Conservation (phyloP, 257 asterid genomes). For the Forsythia viridissima region DNA sequence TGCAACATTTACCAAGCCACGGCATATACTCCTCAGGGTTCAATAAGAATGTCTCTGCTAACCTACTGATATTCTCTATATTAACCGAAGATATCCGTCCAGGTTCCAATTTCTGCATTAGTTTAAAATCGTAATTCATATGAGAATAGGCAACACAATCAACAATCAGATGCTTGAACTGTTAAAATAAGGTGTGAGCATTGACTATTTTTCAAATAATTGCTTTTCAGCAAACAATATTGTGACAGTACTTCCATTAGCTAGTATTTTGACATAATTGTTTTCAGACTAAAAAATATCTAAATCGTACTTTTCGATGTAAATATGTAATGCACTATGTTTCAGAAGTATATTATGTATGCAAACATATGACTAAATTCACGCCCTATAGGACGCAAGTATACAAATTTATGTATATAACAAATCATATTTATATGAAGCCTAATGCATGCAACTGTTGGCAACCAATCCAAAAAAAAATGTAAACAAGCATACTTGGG, state of each 20-base stretch:
- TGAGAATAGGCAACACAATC: background rate
- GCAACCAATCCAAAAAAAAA: background rate
- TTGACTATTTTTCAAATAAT: background rate
- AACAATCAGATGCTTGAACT: background rate
- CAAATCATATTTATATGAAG: background rate
- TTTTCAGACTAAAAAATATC: background rate
- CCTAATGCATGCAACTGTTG: background rate
- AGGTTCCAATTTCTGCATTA: slow-evolving; percentile 59
- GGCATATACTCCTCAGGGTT: slow-evolving; percentile 53
- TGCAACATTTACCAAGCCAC: slow-evolving; percentile 79
- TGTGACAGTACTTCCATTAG: background rate
- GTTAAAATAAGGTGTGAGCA: background rate
- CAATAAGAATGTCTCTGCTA: slow-evolving; percentile 51
- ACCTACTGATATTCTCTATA: slow-evolving; percentile 54
- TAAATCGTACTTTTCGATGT: background rate
- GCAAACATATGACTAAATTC: background rate
- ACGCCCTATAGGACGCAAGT: background rate
- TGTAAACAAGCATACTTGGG: background rate
- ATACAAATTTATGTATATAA: background rate
- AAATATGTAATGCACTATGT: background rate
- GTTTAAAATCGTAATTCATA: slow-evolving; percentile 15
- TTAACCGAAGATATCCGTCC: slow-evolving; percentile 48
- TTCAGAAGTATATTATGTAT: background rate
- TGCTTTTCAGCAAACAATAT: background rate
- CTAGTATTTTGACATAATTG: background rate